Evolutionary conservation across 2,329 filamentous ascomycete species (phyloP).

Genomic region (Hypoxylon sp.): DNA sequence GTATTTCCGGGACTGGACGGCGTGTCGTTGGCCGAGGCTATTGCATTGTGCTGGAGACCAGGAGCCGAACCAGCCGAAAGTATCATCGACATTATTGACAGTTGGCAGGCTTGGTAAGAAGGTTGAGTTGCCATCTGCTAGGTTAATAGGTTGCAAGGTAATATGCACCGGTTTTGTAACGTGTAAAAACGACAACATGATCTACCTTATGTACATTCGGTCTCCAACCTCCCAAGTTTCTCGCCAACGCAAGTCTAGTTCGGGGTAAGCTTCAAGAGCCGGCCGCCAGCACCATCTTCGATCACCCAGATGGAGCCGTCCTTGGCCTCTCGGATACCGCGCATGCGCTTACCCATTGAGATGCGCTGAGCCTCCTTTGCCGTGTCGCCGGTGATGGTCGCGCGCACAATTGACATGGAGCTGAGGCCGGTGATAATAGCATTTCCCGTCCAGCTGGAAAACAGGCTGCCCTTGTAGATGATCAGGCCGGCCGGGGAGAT

Average conservation of each 20-base stretch:
- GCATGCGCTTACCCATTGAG: conserved; percentile 51
- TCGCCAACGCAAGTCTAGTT: conserved; percentile 44
- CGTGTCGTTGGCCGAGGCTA: conserved; percentile 15
- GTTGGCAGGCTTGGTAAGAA: too few relatives aligned
- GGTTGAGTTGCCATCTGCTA: conserved; percentile 30
- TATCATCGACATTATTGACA: conserved; percentile 17
- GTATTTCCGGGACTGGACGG: conserved; percentile 16
- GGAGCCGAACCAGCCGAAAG: conserved; percentile 11
- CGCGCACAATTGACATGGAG: conserved; percentile 48
- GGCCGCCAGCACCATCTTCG: conserved; percentile 49
- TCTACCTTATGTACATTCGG: conserved; percentile 44
- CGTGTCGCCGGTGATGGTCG: conserved; percentile 49
- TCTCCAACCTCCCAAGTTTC: conserved; percentile 41
- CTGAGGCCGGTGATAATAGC: conserved; percentile 50
- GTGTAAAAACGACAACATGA: conserved; percentile 37
- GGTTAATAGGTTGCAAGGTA: conserved; percentile 44
- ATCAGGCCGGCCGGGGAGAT: conserved; percentile 52
- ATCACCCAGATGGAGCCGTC: conserved; percentile 51
- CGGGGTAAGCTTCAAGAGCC: conserved; percentile 52
- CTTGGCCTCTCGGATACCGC: conserved; percentile 49
- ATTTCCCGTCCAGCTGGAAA: conserved; percentile 51
- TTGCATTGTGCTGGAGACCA: conserved; percentile 12
- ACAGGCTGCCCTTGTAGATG: conserved; percentile 53
- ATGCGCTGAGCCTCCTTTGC: conserved; percentile 51
- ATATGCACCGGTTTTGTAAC: conserved; percentile 26